Conservation (phyloP, 2,329 filamentous ascomycete species). For the Lithohypha guttulata region DNA sequence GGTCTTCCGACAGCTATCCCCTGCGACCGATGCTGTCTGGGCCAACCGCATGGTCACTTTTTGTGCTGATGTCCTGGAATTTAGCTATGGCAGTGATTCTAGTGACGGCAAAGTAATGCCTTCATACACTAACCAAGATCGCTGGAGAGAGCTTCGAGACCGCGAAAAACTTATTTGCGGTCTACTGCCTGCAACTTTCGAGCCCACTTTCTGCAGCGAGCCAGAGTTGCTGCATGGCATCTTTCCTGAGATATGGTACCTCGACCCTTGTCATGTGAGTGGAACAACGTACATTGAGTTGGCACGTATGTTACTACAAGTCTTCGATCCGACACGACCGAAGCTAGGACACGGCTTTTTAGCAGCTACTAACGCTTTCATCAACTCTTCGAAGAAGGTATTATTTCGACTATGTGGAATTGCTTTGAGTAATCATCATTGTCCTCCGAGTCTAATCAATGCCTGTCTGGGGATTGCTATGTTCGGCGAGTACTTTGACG, state of each 20-base stretch:
- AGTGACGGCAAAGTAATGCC: conserved; percentile 9
- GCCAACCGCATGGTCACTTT: conserved; percentile 51
- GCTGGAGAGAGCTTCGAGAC: conserved; percentile 14
- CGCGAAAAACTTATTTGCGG: conserved; percentile 29
- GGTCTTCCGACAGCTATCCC: conserved; percentile 27
- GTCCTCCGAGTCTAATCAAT: conserved; percentile 45
- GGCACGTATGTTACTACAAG: conserved; percentile 45
- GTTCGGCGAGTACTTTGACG: conserved; percentile 27
- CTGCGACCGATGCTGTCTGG: conserved; percentile 27
- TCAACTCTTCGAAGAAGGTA: conserved; percentile 27
- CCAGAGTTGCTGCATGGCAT: conserved; percentile 27
- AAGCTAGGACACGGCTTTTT: conserved; percentile 33
- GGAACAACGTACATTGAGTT: conserved; percentile 52
- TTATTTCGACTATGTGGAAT: conserved; percentile 49
- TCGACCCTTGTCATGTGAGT: conserved; percentile 48
- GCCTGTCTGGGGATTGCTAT: conserved; percentile 26
- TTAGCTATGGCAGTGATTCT: conserved; percentile 40
- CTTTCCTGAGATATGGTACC: conserved; percentile 50
- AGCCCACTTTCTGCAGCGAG: conserved; percentile 42
- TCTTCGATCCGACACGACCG: conserved; percentile 46
- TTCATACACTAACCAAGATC: conserved; percentile 12
- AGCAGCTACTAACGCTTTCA: conserved; percentile 12
- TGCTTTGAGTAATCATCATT: conserved; percentile 45
- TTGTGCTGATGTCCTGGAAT: conserved; percentile 52
- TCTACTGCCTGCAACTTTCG: conserved; percentile 40